Conservation (phyloP, 192 early-diverging fungal genomes). For the Coemansia pectinata region DNA sequence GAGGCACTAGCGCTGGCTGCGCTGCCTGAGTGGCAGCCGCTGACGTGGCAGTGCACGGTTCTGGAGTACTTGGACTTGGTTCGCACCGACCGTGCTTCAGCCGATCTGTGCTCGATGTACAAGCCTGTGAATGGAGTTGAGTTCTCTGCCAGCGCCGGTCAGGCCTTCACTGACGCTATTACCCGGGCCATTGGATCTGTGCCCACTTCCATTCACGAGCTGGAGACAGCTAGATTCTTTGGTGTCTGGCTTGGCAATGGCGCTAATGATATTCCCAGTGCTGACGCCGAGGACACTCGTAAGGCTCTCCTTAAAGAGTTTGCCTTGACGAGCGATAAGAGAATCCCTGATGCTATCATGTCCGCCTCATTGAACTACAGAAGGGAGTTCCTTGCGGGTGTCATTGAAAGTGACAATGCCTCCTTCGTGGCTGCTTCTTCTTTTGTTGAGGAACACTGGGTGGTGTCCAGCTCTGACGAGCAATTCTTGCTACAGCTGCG, state of each 20-base stretch:
- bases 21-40: conserved; percentile 22
- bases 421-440: neutral
- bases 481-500: conserved; percentile 17
- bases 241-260: conserved; percentile 38
- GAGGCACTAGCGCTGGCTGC: conserved; percentile 31
- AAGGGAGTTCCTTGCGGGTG: conserved; percentile 40
- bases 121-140: conserved; percentile 35
- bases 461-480: conserved; percentile 5
- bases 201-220: conserved; percentile 14
- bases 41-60: conserved; percentile 47
- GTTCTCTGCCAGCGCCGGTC: conserved; percentile 26
- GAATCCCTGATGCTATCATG: conserved; percentile 37
- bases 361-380: conserved; percentile 24
- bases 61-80: conserved; percentile 42
- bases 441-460: conserved; percentile 16
- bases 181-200: conserved; percentile 8
- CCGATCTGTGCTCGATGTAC: conserved; percentile 33
- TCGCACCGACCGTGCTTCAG: conserved; percentile 17
- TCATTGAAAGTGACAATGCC: conserved; percentile 22
- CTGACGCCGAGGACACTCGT: neutral
- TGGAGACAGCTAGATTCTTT: conserved; percentile 26
- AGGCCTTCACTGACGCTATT: conserved; percentile 23
- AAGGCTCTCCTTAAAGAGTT: conserved; percentile 2
- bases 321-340: conserved; percentile 1
- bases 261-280: neutral